Percentiles rank a stretch among this genome's conserved stretches.
Conservation (phyloP, 192 early-diverging fungal genomes). For the Borealophlyctis nickersoniae region DNA sequence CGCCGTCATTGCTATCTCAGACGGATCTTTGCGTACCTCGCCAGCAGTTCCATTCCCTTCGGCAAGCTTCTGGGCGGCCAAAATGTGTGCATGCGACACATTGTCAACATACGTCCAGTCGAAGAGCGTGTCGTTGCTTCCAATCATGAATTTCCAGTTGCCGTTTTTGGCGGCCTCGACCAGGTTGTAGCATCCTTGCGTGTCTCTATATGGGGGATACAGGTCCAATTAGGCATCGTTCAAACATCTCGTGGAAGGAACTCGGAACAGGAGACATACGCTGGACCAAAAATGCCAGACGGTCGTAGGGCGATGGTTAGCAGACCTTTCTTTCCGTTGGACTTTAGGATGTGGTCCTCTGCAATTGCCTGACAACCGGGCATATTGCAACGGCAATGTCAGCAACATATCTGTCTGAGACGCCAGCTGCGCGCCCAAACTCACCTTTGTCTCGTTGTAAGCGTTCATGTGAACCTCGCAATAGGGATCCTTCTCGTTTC, state of each 20-base stretch:
- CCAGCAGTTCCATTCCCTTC: slow-evolving; percentile 41
- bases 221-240: too few species aligned
- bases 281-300: slow-evolving; percentile 89
- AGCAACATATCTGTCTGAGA: too few species aligned
- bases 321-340: slow-evolving; percentile 64
- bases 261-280: slow-evolving; percentile 34
- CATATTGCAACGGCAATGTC: too few species aligned
- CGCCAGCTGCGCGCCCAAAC: too few species aligned
- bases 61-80: slow-evolving; percentile 74
- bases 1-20: too few species aligned
- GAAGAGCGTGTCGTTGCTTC: slow-evolving; percentile 75
- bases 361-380: slow-evolving; percentile 42
- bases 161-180: slow-evolving; percentile 33
- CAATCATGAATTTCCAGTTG: slow-evolving; percentile 70
- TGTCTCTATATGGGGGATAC: slow-evolving; percentile 28
- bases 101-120: slow-evolving; percentile 96
- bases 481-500: slow-evolving; percentile 76
- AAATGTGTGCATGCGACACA: slow-evolving; percentile 75
- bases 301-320: slow-evolving; percentile 79
- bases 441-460: slow-evolving; percentile 95
- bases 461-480: slow-evolving; percentile 72
- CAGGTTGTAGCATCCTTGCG: slow-evolving; percentile 35
- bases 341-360: slow-evolving; percentile 72
- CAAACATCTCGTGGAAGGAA: slow-evolving; percentile 1
- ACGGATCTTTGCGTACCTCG: slow-evolving; percentile 22